phyloP scores from a whole-genome alignment of 169 alveolate species.

The Plasmodium billcollinsi region DNA sequence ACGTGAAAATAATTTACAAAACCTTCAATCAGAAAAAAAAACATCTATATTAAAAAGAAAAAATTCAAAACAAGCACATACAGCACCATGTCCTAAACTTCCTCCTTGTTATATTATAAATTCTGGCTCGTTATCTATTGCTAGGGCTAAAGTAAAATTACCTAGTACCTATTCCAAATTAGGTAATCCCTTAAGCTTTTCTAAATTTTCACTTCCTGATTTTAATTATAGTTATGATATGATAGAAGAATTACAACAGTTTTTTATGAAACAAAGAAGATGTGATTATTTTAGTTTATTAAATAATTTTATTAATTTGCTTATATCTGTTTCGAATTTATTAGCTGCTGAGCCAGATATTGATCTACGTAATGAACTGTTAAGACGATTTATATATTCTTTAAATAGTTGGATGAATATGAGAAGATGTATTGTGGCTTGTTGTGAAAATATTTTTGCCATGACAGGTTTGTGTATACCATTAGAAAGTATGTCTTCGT shows the following conservation, averaged over 20 bases:
- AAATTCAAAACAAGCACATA: background rate
- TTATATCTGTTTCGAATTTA: conserved; percentile 84
- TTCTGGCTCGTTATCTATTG: conserved; percentile 70
- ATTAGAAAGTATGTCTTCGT: conserved; percentile 62
- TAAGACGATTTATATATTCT: conserved; percentile 79
- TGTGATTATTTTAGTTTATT: conserved; percentile 90
- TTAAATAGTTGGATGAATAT: conserved; percentile 88
- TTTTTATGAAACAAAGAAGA: conserved; percentile 90
- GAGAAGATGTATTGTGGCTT: conserved; percentile 88
- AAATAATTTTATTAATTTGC: conserved; percentile 84
- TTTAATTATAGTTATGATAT: conserved; percentile 77
- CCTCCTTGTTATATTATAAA: conserved; percentile 76
- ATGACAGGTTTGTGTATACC: conserved; percentile 90
- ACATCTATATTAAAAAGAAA: conserved; percentile 4
- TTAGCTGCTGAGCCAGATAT: conserved; percentile 84
- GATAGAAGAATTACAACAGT: conserved; percentile 87
- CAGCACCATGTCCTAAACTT: conserved; percentile 51
- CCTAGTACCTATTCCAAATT: conserved; percentile 85
- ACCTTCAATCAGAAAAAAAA: background rate
- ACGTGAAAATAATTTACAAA: background rate
- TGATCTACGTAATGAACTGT: conserved; percentile 78
- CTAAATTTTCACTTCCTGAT: conserved; percentile 83
- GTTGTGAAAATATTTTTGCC: conserved; percentile 84
- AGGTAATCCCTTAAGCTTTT: conserved; percentile 85
- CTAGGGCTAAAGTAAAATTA: conserved; percentile 83